Conservation (phyloP, 805 yeast species). For the Yarrowia porcina region DNA sequence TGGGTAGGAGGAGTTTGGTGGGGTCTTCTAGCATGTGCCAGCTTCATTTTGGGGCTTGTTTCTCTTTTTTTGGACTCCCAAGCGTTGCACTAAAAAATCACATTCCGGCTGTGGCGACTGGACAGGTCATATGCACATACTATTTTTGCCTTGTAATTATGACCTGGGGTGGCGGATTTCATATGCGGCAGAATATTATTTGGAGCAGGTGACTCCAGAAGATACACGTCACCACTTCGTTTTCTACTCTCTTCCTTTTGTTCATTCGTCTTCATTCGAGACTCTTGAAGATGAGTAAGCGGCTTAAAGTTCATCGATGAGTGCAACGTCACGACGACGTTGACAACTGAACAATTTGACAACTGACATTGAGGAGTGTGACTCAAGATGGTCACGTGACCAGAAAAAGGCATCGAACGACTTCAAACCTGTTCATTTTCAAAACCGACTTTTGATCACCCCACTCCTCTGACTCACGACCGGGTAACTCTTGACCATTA, state of each 20-base stretch:
- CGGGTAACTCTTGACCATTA: too few species aligned
- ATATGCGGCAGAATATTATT: neutral
- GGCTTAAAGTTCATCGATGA: neutral
- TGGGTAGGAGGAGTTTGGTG: neutral
- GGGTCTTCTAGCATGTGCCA: neutral
- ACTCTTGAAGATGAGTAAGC: neutral
- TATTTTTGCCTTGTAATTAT: neutral
- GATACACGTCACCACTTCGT: too few species aligned
- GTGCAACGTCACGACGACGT: too few species aligned
- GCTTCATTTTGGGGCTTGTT: neutral
- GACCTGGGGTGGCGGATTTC: neutral
- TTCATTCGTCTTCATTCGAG: too few species aligned
- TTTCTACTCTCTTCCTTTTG: too few species aligned
- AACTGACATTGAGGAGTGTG: too few species aligned
- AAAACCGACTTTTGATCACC: too few species aligned
- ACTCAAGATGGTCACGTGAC: too few species aligned
- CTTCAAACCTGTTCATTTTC: too few species aligned
- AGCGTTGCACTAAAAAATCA: neutral
- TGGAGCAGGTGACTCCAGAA: too few species aligned
- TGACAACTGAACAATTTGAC: too few species aligned
- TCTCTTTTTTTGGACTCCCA: neutral
- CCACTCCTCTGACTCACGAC: neutral
- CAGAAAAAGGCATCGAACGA: too few species aligned
- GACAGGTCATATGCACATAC: conserved; percentile 1
- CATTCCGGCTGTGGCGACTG: neutral